These are phyloP conservation scores for Amoebophrya sp. DNA, from an alignment of 169 alveolate species.

Conservation along the genomic window DNA sequence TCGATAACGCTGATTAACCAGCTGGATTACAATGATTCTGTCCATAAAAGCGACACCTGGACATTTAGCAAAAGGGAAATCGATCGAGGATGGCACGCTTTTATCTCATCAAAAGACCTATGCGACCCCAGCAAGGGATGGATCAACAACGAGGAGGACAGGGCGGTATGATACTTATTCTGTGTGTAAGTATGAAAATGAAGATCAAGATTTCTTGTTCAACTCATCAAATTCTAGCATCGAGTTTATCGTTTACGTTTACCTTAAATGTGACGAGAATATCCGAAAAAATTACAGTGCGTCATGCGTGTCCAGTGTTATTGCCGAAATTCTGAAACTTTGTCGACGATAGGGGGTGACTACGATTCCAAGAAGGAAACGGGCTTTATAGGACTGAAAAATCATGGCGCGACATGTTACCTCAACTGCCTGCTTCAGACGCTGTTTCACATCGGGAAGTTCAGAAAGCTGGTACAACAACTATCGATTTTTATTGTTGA, in stretches of 20 bases:
- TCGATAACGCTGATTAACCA: not conserved
- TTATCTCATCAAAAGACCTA: not conserved
- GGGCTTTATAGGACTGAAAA: constrained; percentile 89
- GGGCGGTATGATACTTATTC: not conserved
- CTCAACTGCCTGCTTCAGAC: constrained; percentile 96
- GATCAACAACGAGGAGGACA: not conserved
- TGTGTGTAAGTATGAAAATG: no score
- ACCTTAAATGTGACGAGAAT: no score
- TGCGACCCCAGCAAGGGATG: not conserved
- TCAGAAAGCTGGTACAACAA: constrained; percentile 79
- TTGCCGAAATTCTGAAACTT: not conserved
- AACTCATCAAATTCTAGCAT: no score
- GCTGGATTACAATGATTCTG: not conserved
- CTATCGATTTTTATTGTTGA: no score
- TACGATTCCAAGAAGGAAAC: not conserved
- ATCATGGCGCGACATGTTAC: constrained; percentile 97
- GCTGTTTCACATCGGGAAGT: constrained; percentile 89
- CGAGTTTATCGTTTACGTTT: no score
- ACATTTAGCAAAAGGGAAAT: not conserved
- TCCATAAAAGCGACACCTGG: not conserved
- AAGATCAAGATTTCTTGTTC: no score
- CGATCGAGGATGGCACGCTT: not conserved
- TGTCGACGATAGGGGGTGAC: not conserved
- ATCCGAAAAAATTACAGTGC: not conserved
- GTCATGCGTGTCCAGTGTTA: not conserved